phyloP scores from a whole-genome alignment of 2,329 filamentous ascomycete species.

The Aspergillus novofumigatus region DNA sequence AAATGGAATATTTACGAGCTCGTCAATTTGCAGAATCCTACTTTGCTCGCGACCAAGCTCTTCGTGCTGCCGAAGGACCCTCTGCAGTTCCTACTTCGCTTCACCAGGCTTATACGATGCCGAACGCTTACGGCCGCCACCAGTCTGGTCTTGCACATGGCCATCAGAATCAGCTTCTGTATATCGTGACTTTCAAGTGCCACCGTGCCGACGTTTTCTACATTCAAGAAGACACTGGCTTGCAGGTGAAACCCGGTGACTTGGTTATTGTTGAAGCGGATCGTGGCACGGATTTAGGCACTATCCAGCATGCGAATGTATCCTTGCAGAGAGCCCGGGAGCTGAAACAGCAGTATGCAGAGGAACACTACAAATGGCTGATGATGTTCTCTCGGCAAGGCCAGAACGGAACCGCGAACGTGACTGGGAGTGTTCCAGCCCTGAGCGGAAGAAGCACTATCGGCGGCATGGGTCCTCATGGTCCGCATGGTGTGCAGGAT shows the following conservation, averaged over 20 bases:
- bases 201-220: slow-evolving; percentile 94
- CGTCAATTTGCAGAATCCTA: slow-evolving; percentile 42
- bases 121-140: slow-evolving; percentile 36
- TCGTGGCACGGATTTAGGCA: slow-evolving; percentile 90
- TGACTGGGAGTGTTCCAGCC: slow-evolving; percentile 57
- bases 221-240: slow-evolving; percentile 88
- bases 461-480: slow-evolving; percentile 72
- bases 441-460: slow-evolving; percentile 66
- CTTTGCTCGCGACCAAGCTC: slow-evolving; percentile 37
- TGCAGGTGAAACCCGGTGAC: slow-evolving; percentile 86
- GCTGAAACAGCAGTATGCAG: slow-evolving; percentile 82
- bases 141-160: slow-evolving; percentile 32
- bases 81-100: slow-evolving; percentile 34
- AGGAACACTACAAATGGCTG: slow-evolving; percentile 96
- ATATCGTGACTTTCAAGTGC: slow-evolving; percentile 95
- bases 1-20: slow-evolving; percentile 37
- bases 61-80: slow-evolving; percentile 31
- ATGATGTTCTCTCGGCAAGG: slow-evolving; percentile 95
- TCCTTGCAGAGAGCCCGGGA: slow-evolving; percentile 85
- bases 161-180: slow-evolving; percentile 46
- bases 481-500: slow-evolving; percentile 69
- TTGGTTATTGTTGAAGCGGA: slow-evolving; percentile 97
- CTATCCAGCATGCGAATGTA: slow-evolving; percentile 82
- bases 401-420: slow-evolving; percentile 41
- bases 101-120: slow-evolving; percentile 38